Percentiles rank a stretch among this genome's conserved stretches.
These are phyloP conservation scores for Notholithocarpus densiflorus DNA, from an alignment of 306 rosid species.

Conservation along the genomic window DNA sequence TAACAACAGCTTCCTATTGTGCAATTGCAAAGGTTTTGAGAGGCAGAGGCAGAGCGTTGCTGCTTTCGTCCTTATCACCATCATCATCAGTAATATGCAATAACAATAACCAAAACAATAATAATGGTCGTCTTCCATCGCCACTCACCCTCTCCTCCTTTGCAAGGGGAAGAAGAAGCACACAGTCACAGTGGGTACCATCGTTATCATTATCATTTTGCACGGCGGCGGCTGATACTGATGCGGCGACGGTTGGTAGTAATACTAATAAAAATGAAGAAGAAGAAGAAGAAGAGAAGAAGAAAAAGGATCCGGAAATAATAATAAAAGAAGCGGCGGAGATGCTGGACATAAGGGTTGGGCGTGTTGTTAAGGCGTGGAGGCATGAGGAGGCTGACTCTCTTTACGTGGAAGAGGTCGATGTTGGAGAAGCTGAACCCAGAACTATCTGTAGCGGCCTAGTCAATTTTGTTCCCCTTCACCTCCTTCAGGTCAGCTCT, in stretches of 20 bases:
- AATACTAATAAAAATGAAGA: not conserved
- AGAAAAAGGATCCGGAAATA: too few species aligned
- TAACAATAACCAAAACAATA: not conserved
- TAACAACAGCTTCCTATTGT: too few species aligned
- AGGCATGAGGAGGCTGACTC: constrained; percentile 88
- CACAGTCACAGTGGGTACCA: too few species aligned
- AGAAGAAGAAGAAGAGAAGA: not conserved
- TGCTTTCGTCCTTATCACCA: not conserved
- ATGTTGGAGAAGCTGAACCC: constrained; percentile 80
- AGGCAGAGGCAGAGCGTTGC: not conserved
- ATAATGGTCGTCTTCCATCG: not conserved
- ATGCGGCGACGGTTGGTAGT: constrained; percentile 1
- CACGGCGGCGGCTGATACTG: not conserved
- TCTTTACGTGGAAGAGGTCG: constrained; percentile 87
- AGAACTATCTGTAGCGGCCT: constrained; percentile 92
- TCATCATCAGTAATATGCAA: not conserved
- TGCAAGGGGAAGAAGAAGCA: not conserved
- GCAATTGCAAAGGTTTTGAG: not conserved
- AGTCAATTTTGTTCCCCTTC: constrained; percentile 64
- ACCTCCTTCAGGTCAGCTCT: constrained; percentile 55
- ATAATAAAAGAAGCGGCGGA: constrained; percentile 57
- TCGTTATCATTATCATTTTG: not conserved
- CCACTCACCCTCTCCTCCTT: not conserved
- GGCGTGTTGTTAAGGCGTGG: constrained; percentile 70
- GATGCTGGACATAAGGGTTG: constrained; percentile 85